Conservation (phyloP, 2,329 filamentous ascomycete species). For the Teratosphaeria viscida region DNA sequence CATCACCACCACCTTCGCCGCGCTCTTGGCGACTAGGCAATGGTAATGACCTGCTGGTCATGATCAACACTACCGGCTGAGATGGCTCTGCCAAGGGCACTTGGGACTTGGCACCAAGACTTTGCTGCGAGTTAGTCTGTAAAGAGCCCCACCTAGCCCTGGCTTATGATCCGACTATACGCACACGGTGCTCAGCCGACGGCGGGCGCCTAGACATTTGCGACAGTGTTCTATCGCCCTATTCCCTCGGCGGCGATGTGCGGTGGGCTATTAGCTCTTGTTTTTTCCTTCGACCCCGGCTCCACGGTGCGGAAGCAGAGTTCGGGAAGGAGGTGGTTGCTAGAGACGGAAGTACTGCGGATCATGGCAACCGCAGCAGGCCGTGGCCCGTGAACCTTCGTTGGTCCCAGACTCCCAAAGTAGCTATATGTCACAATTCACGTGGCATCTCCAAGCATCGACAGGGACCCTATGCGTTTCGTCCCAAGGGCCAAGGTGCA, state of each 20-base stretch:
- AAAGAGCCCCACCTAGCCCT: background rate
- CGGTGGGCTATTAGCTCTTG: background rate
- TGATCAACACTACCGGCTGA: background rate
- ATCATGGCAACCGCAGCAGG: background rate
- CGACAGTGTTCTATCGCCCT: background rate
- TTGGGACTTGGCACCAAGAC: background rate
- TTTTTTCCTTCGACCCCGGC: background rate
- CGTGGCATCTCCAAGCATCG: too few species aligned
- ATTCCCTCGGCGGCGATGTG: background rate
- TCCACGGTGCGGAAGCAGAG: background rate
- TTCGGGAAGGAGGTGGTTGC: background rate
- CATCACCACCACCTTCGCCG: slow-evolving; percentile 7
- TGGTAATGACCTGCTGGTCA: background rate
- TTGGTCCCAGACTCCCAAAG: background rate
- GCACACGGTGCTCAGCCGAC: background rate
- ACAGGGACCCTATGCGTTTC: too few species aligned
- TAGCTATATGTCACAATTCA: too few species aligned
- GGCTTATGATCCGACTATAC: background rate
- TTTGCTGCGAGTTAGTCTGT: slow-evolving; percentile 1
- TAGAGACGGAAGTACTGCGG: background rate
- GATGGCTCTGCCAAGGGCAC: slow-evolving; percentile 2
- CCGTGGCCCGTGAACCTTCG: background rate
- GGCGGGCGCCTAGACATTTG: background rate
- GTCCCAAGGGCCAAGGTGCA: background rate
- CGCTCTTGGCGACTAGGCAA: slow-evolving; percentile 5